Conservation (phyloP, 208 protist genomes). For the Acanthamoeba rhysodes region DNA sequence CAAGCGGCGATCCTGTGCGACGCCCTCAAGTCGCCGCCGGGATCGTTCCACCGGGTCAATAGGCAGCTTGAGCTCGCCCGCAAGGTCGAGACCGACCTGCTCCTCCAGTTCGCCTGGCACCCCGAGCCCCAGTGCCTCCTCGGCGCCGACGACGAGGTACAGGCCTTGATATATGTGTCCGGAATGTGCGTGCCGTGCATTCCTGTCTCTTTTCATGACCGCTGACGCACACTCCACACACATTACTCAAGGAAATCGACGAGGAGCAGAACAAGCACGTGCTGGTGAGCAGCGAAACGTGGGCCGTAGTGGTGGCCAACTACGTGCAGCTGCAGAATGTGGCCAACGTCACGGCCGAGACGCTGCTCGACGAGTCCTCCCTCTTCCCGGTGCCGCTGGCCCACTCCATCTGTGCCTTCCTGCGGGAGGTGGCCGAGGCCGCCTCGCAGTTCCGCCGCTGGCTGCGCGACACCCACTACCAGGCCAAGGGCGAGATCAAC, state of each 20-base stretch:
- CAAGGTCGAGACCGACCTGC: neutral
- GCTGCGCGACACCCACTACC: neutral
- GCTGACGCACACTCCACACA: too few relatives aligned
- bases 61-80: conserved; percentile 43
- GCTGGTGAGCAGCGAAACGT: conserved; percentile 29
- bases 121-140: conserved; percentile 25
- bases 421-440: conserved; percentile 45
- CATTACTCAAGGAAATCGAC: neutral
- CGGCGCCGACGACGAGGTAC: neutral
- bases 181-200: too few relatives aligned
- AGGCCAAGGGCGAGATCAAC: neutral
- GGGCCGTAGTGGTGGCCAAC: conserved; percentile 53
- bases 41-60: neutral
- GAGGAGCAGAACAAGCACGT: neutral
- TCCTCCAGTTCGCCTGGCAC: conserved; percentile 44
- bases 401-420: conserved; percentile 65
- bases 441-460: conserved; percentile 41
- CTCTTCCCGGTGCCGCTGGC: conserved; percentile 54
- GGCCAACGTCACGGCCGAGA: conserved; percentile 60
- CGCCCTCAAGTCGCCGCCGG: conserved; percentile 40
- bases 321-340: conserved; percentile 42
- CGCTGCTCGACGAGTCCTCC: conserved; percentile 34
- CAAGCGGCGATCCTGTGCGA: conserved; percentile 53
- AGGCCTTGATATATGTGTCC: too few relatives aligned
- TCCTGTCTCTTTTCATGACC: too few relatives aligned